These are phyloP conservation scores for Corylus heterophylla DNA, from an alignment of 306 rosid species.

Conservation along the genomic window DNA sequence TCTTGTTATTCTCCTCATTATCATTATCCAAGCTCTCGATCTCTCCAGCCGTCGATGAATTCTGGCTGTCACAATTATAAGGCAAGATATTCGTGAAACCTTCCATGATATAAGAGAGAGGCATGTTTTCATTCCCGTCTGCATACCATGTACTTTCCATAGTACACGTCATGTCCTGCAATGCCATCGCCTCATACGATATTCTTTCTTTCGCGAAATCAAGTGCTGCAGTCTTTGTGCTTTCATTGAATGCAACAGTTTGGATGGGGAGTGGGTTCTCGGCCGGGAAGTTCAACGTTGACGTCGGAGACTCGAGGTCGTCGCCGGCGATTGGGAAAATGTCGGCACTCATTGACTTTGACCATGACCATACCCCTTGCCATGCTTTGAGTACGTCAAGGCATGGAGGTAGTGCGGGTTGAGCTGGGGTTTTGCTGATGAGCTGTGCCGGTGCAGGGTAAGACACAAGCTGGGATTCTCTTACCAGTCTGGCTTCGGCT, in stretches of 20 bases:
- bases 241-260: constrained; percentile 11
- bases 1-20: constrained; percentile 30
- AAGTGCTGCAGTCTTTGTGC: background rate
- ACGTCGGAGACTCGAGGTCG: constrained; percentile 43
- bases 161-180: constrained; percentile 13
- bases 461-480: constrained; percentile 25
- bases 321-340: constrained; percentile 14
- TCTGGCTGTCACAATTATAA: background rate
- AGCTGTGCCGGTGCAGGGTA: background rate
- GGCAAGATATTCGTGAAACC: background rate
- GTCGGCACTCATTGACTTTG: background rate
- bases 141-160: constrained; percentile 19
- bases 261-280: constrained; percentile 7
- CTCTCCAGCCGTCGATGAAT: background rate
- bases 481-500: constrained; percentile 42
- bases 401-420: constrained; percentile 28
- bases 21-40: constrained; percentile 15
- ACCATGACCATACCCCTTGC: constrained; percentile 53
- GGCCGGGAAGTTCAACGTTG: constrained; percentile 34
- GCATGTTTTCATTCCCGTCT: constrained; percentile 22
- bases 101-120: constrained; percentile 26
- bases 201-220: background rate
- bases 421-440: constrained; percentile 18
- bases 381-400: constrained; percentile 61
- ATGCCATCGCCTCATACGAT: constrained; percentile 2